Base-by-base conservation (phyloP, 2,329 filamentous ascomycete species). In the Grosmannia clavigera region DNA sequence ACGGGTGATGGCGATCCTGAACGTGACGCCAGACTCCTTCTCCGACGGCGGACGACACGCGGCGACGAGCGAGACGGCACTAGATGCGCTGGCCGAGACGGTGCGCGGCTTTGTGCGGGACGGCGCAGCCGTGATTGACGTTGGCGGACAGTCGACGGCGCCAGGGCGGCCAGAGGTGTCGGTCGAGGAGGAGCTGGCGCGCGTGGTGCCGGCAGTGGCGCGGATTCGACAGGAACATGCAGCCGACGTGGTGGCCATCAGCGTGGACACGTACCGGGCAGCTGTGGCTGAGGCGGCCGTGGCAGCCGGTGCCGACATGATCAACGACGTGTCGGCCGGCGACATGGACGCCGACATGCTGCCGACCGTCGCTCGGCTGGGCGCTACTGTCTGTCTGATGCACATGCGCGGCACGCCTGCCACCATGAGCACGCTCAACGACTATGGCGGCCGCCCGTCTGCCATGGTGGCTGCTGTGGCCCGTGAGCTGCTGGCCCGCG, bases 11-110 rank as follows among this genome's bases (percentile, higher is more conserved):
- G 89, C 88, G 59, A 95, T 99, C 64, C 78, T 97, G 54, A 99
- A 99, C 72, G 76, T 95, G 58, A 97, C 94, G 0, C 92, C 92
- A 0, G 92, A 99, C 74, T 97, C 92, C 11, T 99, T 99, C 76
- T 97, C 92, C 1, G 92, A 97, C 69, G 92, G 91, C 58, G 91
- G 91, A 10, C 68, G 77, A 10, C 81, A 91, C 70, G 73, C 75
- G 52, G 68, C 76, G 1, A 29, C 68, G 73, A 14, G 82, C 63
- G 38, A 12, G 1, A 62, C 71, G 25, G 66, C 74, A 29, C 78
- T 94, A 29, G 63, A 71, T 29, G 66, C 75, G 31, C 78, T 94
- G 31, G 73, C 78, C 14, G 69, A 76, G 14, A 87, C 82, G 1
- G 78, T 92, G 19, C 73, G 76, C 57, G 66, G 73, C 12, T 85